Base-by-base conservation (phyloP, 257 asterid species). In the Verbena officinalis region DNA sequence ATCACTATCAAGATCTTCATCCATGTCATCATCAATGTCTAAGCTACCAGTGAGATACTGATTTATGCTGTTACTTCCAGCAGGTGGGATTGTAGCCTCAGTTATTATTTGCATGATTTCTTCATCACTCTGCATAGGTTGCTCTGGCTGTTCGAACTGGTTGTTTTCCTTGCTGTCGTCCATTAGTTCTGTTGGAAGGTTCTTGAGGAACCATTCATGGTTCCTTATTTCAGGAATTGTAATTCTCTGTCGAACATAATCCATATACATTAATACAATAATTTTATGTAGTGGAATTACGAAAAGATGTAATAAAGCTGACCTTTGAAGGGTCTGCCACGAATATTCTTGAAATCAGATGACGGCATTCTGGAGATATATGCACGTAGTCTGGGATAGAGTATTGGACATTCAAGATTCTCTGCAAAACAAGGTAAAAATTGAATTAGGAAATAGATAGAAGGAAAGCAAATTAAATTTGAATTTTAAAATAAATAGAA, bases 281-380 rank as follows among this genome's bases (percentile, higher is more conserved):
- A 68, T 1, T 27, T 42, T 5, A 17, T 9, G 7, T 46, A 9
- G 17, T 4, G 2, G 1, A 5, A 53, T 23, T 20, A 20, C 12
- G 62, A 33, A 15, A 17, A 1, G 1, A 59, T 39, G n/a, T 30
- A 9, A 51, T 4, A 34, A 14, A 34, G 38, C 16, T 56, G 64
- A 90, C 99, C 96, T 93, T 82, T 46, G 85, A 81, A 60, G 97
- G 97, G 69, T 93, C 99, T 4, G 95, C 99, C 14, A 90, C 97
- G 45, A 93, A 93, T 59, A 93, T 88, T 77, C 95, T 81, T 43
- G 99, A 93, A 55, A 93, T 90, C 63, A 93, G 74, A 77, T 90
- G 96, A 44, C 83, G 88, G 56, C 99, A 93, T 55, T 90, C 97
- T 68, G 90, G 86, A 34, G 99, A 90, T 77, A 93, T 86, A 55